These are phyloP conservation scores for Oryza australiensis DNA, from an alignment of 176 grass and related monocot genomes.

Conservation along the genomic window DNA sequence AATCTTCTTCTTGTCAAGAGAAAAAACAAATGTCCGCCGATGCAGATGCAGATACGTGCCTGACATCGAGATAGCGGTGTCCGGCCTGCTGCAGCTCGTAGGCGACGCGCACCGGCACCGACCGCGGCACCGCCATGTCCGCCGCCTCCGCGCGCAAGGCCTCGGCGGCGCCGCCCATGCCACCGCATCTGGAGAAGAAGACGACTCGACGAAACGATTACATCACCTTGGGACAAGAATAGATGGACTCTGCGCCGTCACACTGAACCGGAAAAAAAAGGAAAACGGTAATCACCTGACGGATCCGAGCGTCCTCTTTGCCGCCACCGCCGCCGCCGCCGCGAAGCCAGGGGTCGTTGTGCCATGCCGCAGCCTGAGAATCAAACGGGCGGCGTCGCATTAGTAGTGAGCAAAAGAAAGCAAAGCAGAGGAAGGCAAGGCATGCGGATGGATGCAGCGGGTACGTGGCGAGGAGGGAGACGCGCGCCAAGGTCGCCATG, in stretches of 20 bases:
- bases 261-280: background rate
- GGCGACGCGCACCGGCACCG: constrained; percentile 84
- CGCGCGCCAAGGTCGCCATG: constrained; percentile 17
- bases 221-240: background rate
- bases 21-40: too few relatives aligned
- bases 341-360: background rate
- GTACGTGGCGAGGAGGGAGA: constrained; percentile 21
- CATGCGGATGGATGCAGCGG: background rate
- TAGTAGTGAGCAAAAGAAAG: background rate
- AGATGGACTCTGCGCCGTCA: too few relatives aligned
- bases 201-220: background rate
- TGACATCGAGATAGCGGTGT: constrained; percentile 87
- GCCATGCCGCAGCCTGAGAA: background rate
- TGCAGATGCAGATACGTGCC: background rate
- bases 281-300: background rate
- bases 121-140: constrained; percentile 45
- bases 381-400: background rate
- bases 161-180: background rate
- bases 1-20: background rate
- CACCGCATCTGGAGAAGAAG: constrained; percentile 19
- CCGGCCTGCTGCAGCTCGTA: constrained; percentile 76
- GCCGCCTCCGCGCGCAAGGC: background rate
- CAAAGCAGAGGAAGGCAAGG: background rate
- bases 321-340: background rate
- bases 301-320: constrained; percentile 11